Percentiles rank a stretch among this genome's conserved stretches.
Conservation (phyloP, 176 grass and related monocot genomes). For the Cymbopogon citratus region DNA sequence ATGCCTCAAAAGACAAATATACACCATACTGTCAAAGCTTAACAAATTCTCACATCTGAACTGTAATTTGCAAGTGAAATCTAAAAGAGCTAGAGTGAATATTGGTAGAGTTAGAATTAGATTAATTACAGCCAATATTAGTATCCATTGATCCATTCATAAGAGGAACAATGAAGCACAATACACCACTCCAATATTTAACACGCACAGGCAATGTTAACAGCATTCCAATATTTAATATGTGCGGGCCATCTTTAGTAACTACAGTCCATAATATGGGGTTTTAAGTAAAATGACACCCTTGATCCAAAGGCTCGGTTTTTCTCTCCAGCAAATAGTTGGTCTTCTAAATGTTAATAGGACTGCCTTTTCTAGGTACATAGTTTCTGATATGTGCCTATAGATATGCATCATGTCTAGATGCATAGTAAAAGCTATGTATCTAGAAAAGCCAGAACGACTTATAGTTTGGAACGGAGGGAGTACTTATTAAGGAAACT, state of each 20-base stretch:
- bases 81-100: neutral
- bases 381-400: neutral
- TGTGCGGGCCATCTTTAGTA: neutral
- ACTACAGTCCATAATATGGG: neutral
- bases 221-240: neutral
- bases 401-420: neutral
- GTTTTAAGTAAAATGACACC: neutral
- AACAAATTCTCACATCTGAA: neutral
- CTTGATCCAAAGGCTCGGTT: neutral
- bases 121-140: neutral
- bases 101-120: neutral
- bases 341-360: neutral
- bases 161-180: neutral
- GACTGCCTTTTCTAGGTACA: neutral
- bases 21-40: neutral
- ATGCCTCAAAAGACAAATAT: slow-evolving; percentile 10
- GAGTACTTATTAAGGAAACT: slow-evolving; percentile 23
- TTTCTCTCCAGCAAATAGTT: neutral
- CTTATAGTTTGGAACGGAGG: neutral
- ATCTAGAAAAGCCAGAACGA: neutral
- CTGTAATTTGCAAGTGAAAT: slow-evolving; percentile 19
- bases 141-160: neutral
- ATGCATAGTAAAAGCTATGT: neutral
- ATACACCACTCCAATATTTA: neutral
- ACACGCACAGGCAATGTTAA: neutral